Conservation (phyloP, 331 rosid species). For the Arachis monticola region DNA sequence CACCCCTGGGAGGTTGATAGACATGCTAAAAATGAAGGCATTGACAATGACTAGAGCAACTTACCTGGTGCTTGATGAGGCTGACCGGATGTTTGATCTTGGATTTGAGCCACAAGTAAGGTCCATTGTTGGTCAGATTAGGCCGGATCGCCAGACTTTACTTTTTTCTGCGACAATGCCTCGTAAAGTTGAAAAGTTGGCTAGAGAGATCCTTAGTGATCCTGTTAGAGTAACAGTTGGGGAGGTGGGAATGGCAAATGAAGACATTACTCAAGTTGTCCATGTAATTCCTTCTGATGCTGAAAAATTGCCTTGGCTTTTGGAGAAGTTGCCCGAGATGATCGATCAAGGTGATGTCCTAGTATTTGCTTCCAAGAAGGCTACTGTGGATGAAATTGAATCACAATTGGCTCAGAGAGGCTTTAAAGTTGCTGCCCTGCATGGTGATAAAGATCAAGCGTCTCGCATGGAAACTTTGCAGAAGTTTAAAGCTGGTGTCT, state of each 20-base stretch:
- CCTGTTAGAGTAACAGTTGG: constrained; percentile 95
- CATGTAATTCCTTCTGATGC: constrained; percentile 84
- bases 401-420: constrained; percentile 66
- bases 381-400: constrained; percentile 93
- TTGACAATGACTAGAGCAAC: constrained; percentile 84
- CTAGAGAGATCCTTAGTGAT: constrained; percentile 87
- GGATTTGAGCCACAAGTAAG: constrained; percentile 99
- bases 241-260: constrained; percentile 98
- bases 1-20: constrained; percentile 97
- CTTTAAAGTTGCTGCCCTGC: constrained; percentile 91
- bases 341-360: constrained; percentile 92
- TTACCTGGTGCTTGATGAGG: constrained; percentile 96
- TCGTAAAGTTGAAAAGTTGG: constrained; percentile 84
- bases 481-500: constrained; percentile 87
- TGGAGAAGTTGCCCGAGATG: constrained; percentile 81
- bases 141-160: constrained; percentile 95
- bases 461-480: constrained; percentile 91
- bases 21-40: constrained; percentile 93
- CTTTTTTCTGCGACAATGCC: constrained; percentile 99
- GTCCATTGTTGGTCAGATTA: constrained; percentile 95
- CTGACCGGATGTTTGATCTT: constrained; percentile 99
- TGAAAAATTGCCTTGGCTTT: constrained; percentile 90
- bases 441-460: constrained; percentile 98
- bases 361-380: constrained; percentile 94
- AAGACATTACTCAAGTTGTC: constrained; percentile 96